Conservation (phyloP, 495 filamentous ascomycete genomes). For the Talaromyces proteolyticus region DNA sequence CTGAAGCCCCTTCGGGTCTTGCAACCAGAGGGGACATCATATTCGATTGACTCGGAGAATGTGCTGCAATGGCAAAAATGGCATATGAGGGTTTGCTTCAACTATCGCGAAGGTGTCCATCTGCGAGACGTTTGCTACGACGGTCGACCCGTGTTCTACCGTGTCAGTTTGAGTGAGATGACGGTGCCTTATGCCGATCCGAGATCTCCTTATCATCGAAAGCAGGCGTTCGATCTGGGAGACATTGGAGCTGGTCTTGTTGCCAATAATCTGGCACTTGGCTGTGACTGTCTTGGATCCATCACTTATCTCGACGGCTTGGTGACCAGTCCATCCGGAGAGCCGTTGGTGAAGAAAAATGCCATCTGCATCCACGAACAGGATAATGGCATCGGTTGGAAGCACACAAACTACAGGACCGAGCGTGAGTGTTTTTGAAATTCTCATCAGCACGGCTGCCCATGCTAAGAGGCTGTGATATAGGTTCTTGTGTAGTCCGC, state of each 20-base stretch:
- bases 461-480: too few species aligned
- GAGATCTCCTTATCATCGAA: slow-evolving; percentile 61
- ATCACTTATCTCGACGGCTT: slow-evolving; percentile 62
- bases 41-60: slow-evolving; percentile 36
- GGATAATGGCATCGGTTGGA: slow-evolving; percentile 61
- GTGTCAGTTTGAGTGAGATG: slow-evolving; percentile 74
- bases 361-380: slow-evolving; percentile 66
- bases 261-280: slow-evolving; percentile 61
- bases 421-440: too few species aligned
- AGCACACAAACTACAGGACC: slow-evolving; percentile 68
- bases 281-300: slow-evolving; percentile 64
- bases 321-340: slow-evolving; percentile 47
- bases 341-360: slow-evolving; percentile 48
- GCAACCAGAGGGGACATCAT: slow-evolving; percentile 75
- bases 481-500: too few species aligned
- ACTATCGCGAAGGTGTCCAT: slow-evolving; percentile 57
- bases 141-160: slow-evolving; percentile 63
- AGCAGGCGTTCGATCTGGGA: slow-evolving; percentile 69
- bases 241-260: slow-evolving; percentile 62
- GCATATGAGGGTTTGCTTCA: slow-evolving; percentile 62
- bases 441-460: too few species aligned
- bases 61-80: slow-evolving; percentile 59
- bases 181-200: slow-evolving; percentile 61
- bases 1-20: slow-evolving; percentile 72
- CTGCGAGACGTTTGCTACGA: slow-evolving; percentile 64